A percentile compares a stretch with the other conserved stretches of the same genome.
Conservation (phyloP, 2,329 filamentous ascomycete species). For the Colletotrichum sidae region DNA sequence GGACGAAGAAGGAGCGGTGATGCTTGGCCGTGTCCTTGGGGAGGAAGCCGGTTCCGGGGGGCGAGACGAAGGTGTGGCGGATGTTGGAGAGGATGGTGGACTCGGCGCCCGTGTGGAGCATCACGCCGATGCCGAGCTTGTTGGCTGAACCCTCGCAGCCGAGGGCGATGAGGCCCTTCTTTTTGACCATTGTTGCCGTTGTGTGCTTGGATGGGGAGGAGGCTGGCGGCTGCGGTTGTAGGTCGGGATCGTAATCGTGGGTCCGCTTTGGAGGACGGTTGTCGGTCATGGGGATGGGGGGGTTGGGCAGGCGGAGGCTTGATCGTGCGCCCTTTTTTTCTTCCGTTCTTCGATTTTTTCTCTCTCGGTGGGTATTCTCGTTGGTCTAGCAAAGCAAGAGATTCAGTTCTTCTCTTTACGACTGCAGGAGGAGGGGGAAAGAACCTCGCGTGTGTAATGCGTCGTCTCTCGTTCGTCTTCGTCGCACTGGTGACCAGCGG, state of each 20-base stretch:
- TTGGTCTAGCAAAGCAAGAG: too few species aligned
- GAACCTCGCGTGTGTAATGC: background rate
- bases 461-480: slow-evolving; percentile 5
- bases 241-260: slow-evolving; percentile 26
- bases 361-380: background rate
- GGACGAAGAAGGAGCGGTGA: slow-evolving; percentile 87
- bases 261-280: slow-evolving; percentile 27
- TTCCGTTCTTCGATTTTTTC: background rate
- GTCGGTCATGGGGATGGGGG: slow-evolving; percentile 25
- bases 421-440: background rate
- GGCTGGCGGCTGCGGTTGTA: background rate
- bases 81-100: slow-evolving; percentile 89
- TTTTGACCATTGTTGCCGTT: slow-evolving; percentile 43
- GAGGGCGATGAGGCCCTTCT: slow-evolving; percentile 61
- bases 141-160: slow-evolving; percentile 93
- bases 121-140: slow-evolving; percentile 94
- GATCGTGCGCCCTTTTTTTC: background rate
- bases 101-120: slow-evolving; percentile 74
- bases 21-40: slow-evolving; percentile 96
- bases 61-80: slow-evolving; percentile 91
- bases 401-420: too few species aligned
- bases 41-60: slow-evolving; percentile 92
- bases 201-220: slow-evolving; percentile 34
- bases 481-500: slow-evolving; percentile 19
- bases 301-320: slow-evolving; percentile 1